phyloP scores from a whole-genome alignment of 345 rosid genomes.

The Eucalyptus dawsonii region DNA sequence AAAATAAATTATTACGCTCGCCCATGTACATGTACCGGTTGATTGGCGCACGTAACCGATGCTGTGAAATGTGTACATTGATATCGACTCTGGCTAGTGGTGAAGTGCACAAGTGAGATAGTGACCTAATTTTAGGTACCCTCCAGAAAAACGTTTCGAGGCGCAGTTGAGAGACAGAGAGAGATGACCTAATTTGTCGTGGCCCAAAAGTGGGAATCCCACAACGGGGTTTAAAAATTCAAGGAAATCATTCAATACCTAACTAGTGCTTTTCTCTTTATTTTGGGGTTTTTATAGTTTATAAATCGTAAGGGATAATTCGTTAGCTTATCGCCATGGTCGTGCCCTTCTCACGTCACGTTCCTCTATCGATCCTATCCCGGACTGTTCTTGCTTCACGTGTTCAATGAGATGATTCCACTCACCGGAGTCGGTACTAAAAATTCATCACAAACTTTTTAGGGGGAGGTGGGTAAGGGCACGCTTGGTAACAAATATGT shows the following conservation, averaged over 20 bases:
- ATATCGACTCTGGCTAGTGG: neutral
- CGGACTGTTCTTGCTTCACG: neutral
- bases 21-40: neutral
- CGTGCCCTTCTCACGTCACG: neutral
- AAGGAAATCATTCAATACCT: neutral
- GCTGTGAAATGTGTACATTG: neutral
- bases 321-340: neutral
- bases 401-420: neutral
- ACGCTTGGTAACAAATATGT: accelerated
- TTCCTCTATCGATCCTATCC: neutral
- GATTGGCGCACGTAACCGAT: neutral
- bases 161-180: neutral
- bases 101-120: neutral
- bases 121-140: neutral
- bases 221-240: neutral
- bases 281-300: neutral
- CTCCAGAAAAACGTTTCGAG: neutral
- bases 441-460: neutral
- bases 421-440: neutral
- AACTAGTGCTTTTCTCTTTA: neutral
- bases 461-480: accelerated
- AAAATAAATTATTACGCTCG: neutral
- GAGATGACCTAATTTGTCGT: neutral
- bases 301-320: neutral
- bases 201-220: neutral